Percentiles rank a stretch among this genome's conserved stretches.
Evolutionary conservation across 768 basidiomycete species (phyloP).

Genomic region (Mycena galopus): DNA sequence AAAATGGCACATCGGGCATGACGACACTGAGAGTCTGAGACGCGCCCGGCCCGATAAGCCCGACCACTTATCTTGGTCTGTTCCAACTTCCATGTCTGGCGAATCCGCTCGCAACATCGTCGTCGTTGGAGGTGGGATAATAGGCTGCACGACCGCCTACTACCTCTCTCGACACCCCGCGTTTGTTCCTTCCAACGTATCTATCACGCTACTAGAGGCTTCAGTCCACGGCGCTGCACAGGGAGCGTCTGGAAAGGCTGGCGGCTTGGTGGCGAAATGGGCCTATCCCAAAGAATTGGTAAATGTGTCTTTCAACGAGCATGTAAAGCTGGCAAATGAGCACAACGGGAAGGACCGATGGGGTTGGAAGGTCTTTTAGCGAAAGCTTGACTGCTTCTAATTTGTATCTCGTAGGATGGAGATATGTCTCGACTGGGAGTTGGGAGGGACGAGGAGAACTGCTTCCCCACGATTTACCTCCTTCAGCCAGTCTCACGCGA

Average conservation of each 20-base stretch:
- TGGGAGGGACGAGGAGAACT: constrained; percentile 77
- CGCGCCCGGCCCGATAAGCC: no score
- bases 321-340: constrained; percentile 77
- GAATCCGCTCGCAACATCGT: constrained; percentile 61
- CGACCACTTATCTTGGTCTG: no score
- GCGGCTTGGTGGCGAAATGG: constrained; percentile 89
- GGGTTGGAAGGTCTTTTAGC: constrained; percentile 71
- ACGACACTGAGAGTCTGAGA: no score
- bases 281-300: constrained; percentile 82
- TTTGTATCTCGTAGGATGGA: constrained; percentile 53
- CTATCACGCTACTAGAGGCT: constrained; percentile 79
- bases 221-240: constrained; percentile 76
- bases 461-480: constrained; percentile 31
- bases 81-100: constrained; percentile 14
- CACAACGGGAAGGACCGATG: constrained; percentile 79
- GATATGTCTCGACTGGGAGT: constrained; percentile 77
- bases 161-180: constrained; percentile 74
- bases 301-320: constrained; percentile 79
- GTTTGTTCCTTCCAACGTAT: constrained; percentile 54
- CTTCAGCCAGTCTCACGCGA: constrained; percentile 45
- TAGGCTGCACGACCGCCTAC: constrained; percentile 88
- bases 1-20: no score
- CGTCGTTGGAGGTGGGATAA: constrained; percentile 89
- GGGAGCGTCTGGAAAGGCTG: constrained; percentile 88
- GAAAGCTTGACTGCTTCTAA: background rate